Conservation (phyloP, 2,329 filamentous ascomycete species). For the Calonectria leucothoes region DNA sequence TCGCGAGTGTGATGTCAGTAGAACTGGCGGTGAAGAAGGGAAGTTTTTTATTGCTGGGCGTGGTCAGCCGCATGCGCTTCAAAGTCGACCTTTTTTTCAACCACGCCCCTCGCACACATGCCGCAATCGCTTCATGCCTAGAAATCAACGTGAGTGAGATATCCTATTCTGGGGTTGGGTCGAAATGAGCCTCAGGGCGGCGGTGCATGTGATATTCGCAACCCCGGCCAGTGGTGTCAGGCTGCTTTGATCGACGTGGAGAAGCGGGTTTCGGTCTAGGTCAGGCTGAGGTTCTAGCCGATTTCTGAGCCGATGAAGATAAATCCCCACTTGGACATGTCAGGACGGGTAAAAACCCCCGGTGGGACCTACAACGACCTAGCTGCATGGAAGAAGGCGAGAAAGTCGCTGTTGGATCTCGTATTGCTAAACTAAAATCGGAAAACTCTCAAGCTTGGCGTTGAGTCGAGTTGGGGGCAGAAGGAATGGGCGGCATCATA, state of each 20-base stretch:
- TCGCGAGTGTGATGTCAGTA: background rate
- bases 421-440: too few species aligned
- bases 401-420: background rate
- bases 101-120: background rate
- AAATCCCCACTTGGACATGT: background rate
- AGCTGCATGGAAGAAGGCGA: background rate
- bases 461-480: too few species aligned
- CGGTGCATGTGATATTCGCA: background rate
- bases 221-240: background rate
- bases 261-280: background rate
- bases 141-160: background rate
- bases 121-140: background rate
- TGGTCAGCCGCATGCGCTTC: background rate
- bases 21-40: conserved; percentile 4
- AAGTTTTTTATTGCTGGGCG: background rate
- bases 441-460: background rate
- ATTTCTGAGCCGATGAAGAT: background rate
- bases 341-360: too few species aligned
- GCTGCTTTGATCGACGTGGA: background rate
- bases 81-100: conserved; percentile 2
- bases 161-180: background rate
- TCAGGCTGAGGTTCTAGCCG: background rate
- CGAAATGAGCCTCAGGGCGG: background rate
- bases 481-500: background rate
- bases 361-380: too few species aligned